Conservation (phyloP, 441 rosid species). For the Eutrema salsugineum region DNA sequence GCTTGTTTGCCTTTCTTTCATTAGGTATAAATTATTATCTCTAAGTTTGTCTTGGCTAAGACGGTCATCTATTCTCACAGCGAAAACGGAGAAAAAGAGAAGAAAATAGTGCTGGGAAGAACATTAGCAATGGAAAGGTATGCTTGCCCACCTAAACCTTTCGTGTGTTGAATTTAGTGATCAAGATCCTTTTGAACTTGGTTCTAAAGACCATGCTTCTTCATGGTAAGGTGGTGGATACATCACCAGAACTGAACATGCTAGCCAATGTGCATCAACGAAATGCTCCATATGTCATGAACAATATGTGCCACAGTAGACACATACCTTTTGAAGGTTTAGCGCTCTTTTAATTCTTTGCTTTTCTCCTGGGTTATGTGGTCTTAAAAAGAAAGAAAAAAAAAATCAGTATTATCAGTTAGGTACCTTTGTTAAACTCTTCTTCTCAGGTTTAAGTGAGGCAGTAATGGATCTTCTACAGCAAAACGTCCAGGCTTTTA, state of each 20-base stretch:
- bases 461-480: slow-evolving; percentile 57
- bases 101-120: slow-evolving; percentile 56
- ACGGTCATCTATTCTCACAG: slow-evolving; percentile 42
- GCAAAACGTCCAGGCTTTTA: slow-evolving; percentile 65
- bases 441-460: slow-evolving; percentile 57
- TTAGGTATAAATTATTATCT: background rate
- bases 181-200: slow-evolving; percentile 22
- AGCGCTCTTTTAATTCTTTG: slow-evolving; percentile 3
- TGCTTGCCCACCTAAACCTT: slow-evolving; percentile 8
- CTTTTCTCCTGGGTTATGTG: background rate
- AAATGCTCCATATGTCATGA: slow-evolving; percentile 19
- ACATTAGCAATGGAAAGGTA: slow-evolving; percentile 70
- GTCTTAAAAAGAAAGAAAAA: background rate
- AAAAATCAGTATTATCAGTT: background rate
- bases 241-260: slow-evolving; percentile 45
- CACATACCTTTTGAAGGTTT: slow-evolving; percentile 56
- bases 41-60: slow-evolving; percentile 18
- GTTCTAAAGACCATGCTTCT: slow-evolving; percentile 27
- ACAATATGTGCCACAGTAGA: slow-evolving; percentile 37
- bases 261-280: slow-evolving; percentile 46
- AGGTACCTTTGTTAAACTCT: slow-evolving; percentile 17
- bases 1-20: slow-evolving; percentile 10
- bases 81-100: slow-evolving; percentile 89
- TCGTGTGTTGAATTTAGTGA: too few relatives aligned
- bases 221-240: slow-evolving; percentile 80